phyloP scores from a whole-genome alignment of 345 rosid species.

The Populus davidiana region DNA sequence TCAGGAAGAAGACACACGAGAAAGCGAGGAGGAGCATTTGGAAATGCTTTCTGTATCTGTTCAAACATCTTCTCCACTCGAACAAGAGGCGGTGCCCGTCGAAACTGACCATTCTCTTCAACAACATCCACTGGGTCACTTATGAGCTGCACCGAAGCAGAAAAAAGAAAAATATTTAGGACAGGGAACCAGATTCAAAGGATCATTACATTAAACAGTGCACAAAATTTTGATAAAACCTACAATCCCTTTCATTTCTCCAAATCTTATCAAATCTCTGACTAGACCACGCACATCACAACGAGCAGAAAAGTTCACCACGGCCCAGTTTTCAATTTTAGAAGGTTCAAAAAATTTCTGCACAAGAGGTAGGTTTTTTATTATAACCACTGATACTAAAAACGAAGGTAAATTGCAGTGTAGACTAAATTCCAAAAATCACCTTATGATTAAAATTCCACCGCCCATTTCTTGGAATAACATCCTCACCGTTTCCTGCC shows the following conservation, averaged over 20 bases:
- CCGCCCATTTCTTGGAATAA: constrained; percentile 30
- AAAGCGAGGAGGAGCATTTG: constrained; percentile 17
- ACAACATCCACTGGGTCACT: constrained; percentile 13
- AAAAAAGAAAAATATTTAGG: not conserved
- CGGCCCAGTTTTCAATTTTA: constrained; percentile 26
- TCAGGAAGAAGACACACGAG: constrained; percentile 26
- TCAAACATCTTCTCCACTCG: constrained; percentile 31
- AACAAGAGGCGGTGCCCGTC: constrained; percentile 20
- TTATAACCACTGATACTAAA: not conserved
- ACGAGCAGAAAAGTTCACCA: constrained; percentile 30
- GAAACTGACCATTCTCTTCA: constrained; percentile 19
- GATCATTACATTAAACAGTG: not conserved
- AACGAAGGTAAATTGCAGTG: not conserved
- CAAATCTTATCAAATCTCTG: constrained; percentile 19
- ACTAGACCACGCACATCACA: constrained; percentile 17
- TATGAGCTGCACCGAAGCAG: constrained; percentile 4
- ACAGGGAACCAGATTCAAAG: not conserved
- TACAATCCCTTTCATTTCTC: constrained; percentile 37
- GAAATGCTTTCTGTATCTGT: constrained; percentile 13
- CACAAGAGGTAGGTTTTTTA: not conserved
- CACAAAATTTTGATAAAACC: not conserved
- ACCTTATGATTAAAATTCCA: constrained; percentile 40
- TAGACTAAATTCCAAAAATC: not conserved
- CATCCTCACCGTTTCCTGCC: constrained; percentile 32
- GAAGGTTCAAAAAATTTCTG: constrained; percentile 23